Base-by-base conservation (phyloP, 805 yeast species). In the Ogataea angusta region DNA sequence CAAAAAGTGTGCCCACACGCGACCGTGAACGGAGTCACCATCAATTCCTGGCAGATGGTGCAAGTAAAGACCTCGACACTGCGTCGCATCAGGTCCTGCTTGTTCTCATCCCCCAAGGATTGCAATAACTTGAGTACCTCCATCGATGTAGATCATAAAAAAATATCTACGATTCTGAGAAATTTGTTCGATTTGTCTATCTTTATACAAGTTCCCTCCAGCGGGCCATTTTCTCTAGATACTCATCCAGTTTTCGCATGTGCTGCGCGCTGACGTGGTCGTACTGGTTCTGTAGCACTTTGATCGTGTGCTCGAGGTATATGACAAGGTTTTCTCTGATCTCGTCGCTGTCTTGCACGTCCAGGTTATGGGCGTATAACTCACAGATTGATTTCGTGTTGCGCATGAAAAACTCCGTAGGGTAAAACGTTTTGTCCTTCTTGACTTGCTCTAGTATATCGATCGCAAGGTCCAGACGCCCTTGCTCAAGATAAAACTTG, bases 1-100 rank as follows among this genome's bases (percentile, higher is more conserved):
- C 91, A 85, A 51, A 78, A 83, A 22, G 83, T 75, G 56, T 85
- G 93, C 2, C 91, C 91, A 63, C 93, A 85, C 10, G 67, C 59
- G 0, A 79, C 67, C 9, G 53, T 38, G 51, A 79, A 76, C 2
- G 93, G 91, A 2, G 73, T 72, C 47, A 69, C 73, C 83, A 84
- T 78, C 36, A 74, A 62, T 38, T 84, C 91, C 25, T 81, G 79
- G 53, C 93, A 85, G 9, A 85, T 71, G 6, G 82, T 69, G 55
- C 93, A 85, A 45, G 69, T 73, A 27, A 73, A 42, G 6, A 61
- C 54, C 22, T 48, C 51, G 14, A 51, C 14, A 24, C 46, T 53
- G 31, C 47, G 45, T 3, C 27, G 42, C 13, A 46, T 14, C 36
- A 55, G 34, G 29, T 45, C 48, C 8, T 22, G 59, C 40, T 23